Evolutionary conservation across 2,329 filamentous ascomycete species (phyloP).

Genomic region (Simplicillium aogashimaense): DNA sequence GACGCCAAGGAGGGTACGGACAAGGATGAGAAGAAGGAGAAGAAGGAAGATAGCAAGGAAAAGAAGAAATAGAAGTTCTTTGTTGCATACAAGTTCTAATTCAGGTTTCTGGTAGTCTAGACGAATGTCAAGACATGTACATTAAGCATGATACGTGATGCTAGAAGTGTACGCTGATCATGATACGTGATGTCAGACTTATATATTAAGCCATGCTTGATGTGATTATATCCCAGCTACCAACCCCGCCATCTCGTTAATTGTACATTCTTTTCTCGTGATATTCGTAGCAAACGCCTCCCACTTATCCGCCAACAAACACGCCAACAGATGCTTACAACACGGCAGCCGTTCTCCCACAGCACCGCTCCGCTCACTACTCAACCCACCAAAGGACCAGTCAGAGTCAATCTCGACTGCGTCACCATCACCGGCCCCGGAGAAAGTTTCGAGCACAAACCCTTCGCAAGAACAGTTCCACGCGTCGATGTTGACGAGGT

Average conservation of each 20-base stretch:
- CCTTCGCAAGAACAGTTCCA: slow-evolving; percentile 90
- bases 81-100: no score
- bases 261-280: slow-evolving; percentile 40
- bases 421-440: slow-evolving; percentile 3
- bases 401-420: slow-evolving; percentile 1
- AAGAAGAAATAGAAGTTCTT: slow-evolving; percentile 28
- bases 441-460: slow-evolving; percentile 67
- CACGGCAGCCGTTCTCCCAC: slow-evolving; percentile 35
- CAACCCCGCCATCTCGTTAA: slow-evolving; percentile 66
- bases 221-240: slow-evolving; percentile 29
- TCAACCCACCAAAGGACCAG: slow-evolving; percentile 41
- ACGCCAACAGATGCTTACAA: slow-evolving; percentile 88
- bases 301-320: slow-evolving; percentile 63
- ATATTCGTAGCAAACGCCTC: slow-evolving; percentile 46
- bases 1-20: slow-evolving; percentile 39
- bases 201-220: no score
- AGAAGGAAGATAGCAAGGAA: slow-evolving; percentile 43
- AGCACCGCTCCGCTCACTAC: slow-evolving; percentile 21
- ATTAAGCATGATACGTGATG: no score
- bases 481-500: slow-evolving; percentile 61
- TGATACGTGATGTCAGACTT: no score
- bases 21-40: slow-evolving; percentile 42
- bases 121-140: no score
- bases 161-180: no score
- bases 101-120: no score